Conservation (phyloP, 2,329 filamentous ascomycete genomes). For the Arthrinium puccinioides region DNA sequence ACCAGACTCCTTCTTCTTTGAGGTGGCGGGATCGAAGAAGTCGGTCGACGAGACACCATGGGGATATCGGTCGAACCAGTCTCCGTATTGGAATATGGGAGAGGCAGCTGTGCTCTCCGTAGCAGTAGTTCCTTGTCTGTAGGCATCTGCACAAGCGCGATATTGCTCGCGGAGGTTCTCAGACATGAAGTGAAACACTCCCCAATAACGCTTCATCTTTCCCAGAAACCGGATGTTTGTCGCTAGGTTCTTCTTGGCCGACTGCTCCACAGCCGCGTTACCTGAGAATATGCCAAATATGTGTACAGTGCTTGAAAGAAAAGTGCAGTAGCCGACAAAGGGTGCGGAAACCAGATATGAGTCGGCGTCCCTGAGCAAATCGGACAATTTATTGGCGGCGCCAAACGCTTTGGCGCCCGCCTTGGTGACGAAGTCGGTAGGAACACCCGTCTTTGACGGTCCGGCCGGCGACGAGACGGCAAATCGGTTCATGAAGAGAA, state of each 20-base stretch:
- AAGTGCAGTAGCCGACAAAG: slow-evolving; percentile 91
- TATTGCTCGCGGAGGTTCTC: slow-evolving; percentile 90
- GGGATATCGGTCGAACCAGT: slow-evolving; percentile 95
- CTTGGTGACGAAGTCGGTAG: slow-evolving; percentile 69
- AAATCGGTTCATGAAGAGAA: slow-evolving; percentile 84
- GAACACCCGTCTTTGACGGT: slow-evolving; percentile 61
- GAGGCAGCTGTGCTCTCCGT: slow-evolving; percentile 41
- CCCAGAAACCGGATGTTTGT: slow-evolving; percentile 85
- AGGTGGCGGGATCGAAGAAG: slow-evolving; percentile 66
- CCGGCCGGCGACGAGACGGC: slow-evolving; percentile 65
- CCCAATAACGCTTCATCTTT: slow-evolving; percentile 97
- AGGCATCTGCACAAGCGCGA: slow-evolving; percentile 74
- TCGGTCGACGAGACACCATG: slow-evolving; percentile 82
- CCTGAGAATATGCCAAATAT: slow-evolving; percentile 87
- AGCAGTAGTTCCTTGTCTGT: slow-evolving; percentile 54
- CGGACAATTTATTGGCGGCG: slow-evolving; percentile 81
- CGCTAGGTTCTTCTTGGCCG: slow-evolving; percentile 75
- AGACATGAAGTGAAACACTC: slow-evolving; percentile 95
- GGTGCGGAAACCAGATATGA: slow-evolving; percentile 78
- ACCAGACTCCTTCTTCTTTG: slow-evolving; percentile 65
- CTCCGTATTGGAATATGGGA: slow-evolving; percentile 86
- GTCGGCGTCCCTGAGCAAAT: slow-evolving; percentile 72
- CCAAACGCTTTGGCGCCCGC: slow-evolving; percentile 70
- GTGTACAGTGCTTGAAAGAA: slow-evolving; percentile 89
- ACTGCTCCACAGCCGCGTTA: slow-evolving; percentile 65